These are phyloP conservation scores for Phellopilus nigrolimitatus DNA, from an alignment of 1,284 basidiomycete genomes.

Conservation along the genomic window DNA sequence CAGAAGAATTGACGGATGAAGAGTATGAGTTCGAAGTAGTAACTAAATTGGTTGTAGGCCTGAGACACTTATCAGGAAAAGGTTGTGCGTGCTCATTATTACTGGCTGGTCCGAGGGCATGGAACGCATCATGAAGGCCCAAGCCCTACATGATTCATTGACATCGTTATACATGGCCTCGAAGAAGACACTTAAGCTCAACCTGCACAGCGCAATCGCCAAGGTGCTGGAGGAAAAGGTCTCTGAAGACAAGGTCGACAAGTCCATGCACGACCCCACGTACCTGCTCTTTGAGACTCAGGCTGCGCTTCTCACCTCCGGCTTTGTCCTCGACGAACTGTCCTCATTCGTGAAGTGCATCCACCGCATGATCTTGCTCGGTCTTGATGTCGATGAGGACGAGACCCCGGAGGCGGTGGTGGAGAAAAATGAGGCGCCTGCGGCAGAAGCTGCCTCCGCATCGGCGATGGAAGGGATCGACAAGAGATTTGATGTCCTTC, in stretches of 20 bases:
- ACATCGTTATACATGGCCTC: constrained; percentile 99
- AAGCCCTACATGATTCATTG: constrained; percentile 96
- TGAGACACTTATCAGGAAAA: constrained; percentile 10
- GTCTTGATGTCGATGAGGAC: constrained; percentile 80
- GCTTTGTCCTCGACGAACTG: constrained; percentile 94
- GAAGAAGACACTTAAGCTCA: constrained; percentile 99
- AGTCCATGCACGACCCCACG: constrained; percentile 95
- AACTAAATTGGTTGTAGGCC: constrained; percentile 38
- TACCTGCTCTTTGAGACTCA: constrained; percentile 98
- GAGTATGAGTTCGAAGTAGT: constrained; percentile 64
- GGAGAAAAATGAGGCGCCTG: constrained; percentile 35
- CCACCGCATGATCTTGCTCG: constrained; percentile 93
- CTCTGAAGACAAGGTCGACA: constrained; percentile 96
- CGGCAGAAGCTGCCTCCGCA: constrained; percentile 36
- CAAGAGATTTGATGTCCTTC: constrained; percentile 35
- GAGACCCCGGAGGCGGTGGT: constrained; percentile 31
- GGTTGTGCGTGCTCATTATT: constrained; percentile 89
- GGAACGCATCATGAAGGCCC: constrained; percentile 99
- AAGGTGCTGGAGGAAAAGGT: constrained; percentile 96
- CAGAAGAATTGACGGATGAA: constrained; percentile 71
- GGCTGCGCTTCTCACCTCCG: constrained; percentile 87
- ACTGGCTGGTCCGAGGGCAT: constrained; percentile 99
- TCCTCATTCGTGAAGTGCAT: constrained; percentile 94
- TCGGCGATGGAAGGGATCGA: constrained; percentile 88
- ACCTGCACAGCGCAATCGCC: constrained; percentile 91